phyloP scores from a whole-genome alignment of 1,284 basidiomycete species.

The Flammula alnicola region DNA sequence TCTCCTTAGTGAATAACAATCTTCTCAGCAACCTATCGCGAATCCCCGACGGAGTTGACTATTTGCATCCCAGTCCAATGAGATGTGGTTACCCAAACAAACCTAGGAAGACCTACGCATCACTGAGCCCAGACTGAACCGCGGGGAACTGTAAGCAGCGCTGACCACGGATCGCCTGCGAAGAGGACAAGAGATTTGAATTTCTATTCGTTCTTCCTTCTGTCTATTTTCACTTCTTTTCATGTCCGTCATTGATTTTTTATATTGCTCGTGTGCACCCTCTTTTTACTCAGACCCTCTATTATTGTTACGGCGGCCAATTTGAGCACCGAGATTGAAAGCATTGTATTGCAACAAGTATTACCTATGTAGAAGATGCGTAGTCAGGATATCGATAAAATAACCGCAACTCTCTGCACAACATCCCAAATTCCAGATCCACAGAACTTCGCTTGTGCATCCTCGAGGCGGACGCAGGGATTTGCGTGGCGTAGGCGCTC shows the following conservation, averaged over 20 bases:
- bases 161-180: neutral
- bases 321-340: no score
- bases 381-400: no score
- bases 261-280: neutral
- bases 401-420: no score
- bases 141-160: neutral
- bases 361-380: no score
- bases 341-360: no score
- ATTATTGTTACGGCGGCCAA: neutral
- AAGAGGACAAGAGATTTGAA: neutral
- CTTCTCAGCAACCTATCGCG: no score
- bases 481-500: conserved; percentile 12
- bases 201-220: neutral
- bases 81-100: no score
- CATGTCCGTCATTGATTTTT: conserved; percentile 1
- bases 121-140: no score
- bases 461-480: neutral
- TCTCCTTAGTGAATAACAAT: no score
- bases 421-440: conserved; percentile 5
- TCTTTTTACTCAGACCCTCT: neutral
- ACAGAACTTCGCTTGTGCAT: conserved; percentile 2
- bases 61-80: no score
- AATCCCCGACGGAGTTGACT: no score
- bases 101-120: no score
- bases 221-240: conserved; percentile 2